Base-by-base conservation (phyloP, 2,329 filamentous ascomycete genomes). In the Pleurostoma richardsiae region DNA sequence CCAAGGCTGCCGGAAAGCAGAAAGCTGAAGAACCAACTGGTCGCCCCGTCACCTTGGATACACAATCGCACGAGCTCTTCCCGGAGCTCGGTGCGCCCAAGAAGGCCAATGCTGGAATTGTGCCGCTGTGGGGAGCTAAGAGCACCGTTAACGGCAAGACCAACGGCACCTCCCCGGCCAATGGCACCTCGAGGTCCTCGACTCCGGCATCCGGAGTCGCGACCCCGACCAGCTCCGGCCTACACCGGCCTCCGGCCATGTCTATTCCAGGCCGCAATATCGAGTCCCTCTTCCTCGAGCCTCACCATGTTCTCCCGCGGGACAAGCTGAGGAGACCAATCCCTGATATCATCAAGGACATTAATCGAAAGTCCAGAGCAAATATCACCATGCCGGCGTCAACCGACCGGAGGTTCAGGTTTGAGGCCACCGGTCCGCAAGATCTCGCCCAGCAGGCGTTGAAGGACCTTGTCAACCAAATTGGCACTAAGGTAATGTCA, bases 311-410 rank as follows among this genome's bases (percentile, higher is more conserved):
- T 63, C 78, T 88, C 41, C 85, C 89, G 19, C 82, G 86, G 40
- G 74, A 73, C 49, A 84, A 95, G 64, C 73, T 96, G 59, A 95
- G 88, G 76, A 89, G 89, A 56, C 89, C 92, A 6, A 76, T 96
- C 44, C 74, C 82, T 30, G 92, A 97, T 55, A 85, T 94, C 54
- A 74, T 96, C 61, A 88, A 89, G 63, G 90, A 96, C 54, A 88
- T 97, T 69, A 96, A 95, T 71, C 88, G 86, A 69, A 88, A 86
- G 62, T 95, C 89, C 50, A 90, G 92, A 63, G 90, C 91, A 49
- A 88, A 83, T 56, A 82, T 99, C 55, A 85, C 86, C 56, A 85
- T 91, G 76, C 81, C 81, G 49, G 79, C 81, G 49, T 82, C 84
- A n/a, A 79, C 83, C 52, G 84, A 81, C 53, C 88, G 87, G 27